A percentile compares a stretch with the other conserved stretches of the same genome.
These are phyloP conservation scores for Ramichloridium luteum DNA, from an alignment of 2,329 filamentous ascomycete genomes.

Conservation along the genomic window DNA sequence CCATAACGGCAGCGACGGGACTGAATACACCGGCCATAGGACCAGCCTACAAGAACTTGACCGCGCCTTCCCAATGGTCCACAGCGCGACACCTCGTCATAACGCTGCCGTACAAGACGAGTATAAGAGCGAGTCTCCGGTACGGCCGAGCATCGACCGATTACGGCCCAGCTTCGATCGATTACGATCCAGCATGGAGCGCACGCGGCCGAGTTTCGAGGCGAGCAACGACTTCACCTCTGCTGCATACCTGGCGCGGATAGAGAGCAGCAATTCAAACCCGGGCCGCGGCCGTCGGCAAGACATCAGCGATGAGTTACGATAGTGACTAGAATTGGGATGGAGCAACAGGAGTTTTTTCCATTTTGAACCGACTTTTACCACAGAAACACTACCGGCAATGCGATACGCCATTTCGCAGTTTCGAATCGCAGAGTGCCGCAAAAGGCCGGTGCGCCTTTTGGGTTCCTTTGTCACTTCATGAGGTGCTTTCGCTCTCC, in stretches of 20 bases:
- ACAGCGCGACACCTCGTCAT: slow-evolving; percentile 12
- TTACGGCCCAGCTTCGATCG: slow-evolving; percentile 78
- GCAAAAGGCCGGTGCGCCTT: too few species aligned
- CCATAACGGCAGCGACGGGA: slow-evolving; percentile 87
- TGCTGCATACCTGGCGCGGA: slow-evolving; percentile 67
- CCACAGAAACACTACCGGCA: too few species aligned
- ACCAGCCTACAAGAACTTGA: slow-evolving; percentile 20
- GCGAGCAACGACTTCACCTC: slow-evolving; percentile 83
- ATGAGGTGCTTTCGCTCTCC: too few species aligned
- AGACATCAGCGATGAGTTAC: slow-evolving; percentile 11
- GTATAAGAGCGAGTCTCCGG: slow-evolving; percentile 8
- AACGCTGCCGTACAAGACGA: slow-evolving; percentile 14
- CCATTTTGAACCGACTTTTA: too few species aligned
- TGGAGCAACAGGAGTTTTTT: too few species aligned
- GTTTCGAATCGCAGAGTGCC: too few species aligned
- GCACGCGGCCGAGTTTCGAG: slow-evolving; percentile 72
- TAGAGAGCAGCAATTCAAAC: slow-evolving; percentile 44
- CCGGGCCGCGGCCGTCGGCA: slow-evolving; percentile 3
- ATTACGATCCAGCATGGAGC: slow-evolving; percentile 76
- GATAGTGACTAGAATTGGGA: too few species aligned
- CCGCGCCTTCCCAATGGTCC: slow-evolving; percentile 28
- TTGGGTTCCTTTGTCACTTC: too few species aligned
- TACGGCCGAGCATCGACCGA: slow-evolving; percentile 51
- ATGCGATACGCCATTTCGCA: too few species aligned
- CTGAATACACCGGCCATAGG: slow-evolving; percentile 59